A percentile compares a stretch with the other conserved stretches of the same genome.
These are phyloP conservation scores for Syncephalis plumigaleata DNA, from an alignment of 371 early-diverging fungal species.

Conservation along the genomic window DNA sequence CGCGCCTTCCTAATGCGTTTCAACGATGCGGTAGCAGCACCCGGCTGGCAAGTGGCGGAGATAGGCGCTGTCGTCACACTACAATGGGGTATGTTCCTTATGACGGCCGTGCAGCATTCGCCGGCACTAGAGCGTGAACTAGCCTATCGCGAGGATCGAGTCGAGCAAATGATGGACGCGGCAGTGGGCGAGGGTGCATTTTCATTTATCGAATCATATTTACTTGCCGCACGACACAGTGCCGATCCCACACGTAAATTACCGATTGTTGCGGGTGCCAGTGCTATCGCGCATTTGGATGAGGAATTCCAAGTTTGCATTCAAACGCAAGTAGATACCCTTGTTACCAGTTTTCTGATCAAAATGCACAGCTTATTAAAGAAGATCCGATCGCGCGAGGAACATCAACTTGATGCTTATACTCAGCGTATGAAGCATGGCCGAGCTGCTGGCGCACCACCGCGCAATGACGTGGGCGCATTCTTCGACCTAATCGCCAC, in stretches of 20 bases:
- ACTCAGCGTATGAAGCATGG: constrained; percentile 18
- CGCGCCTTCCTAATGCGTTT: constrained; percentile 1
- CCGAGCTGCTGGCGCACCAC: constrained; percentile 11
- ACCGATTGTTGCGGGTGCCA: constrained; percentile 9
- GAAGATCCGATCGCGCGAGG: constrained; percentile 50
- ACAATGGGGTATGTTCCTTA: constrained; percentile 47
- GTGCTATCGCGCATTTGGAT: constrained; percentile 13
- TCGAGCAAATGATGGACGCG: constrained; percentile 33
- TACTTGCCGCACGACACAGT: constrained; percentile 34
- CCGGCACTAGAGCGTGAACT: constrained; percentile 21
- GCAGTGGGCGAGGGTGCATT: constrained; percentile 36
- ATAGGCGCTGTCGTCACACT: constrained; percentile 39
- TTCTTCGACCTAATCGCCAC: constrained; percentile 45
- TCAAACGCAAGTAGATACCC: constrained; percentile 24
- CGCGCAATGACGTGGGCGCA: constrained; percentile 35
- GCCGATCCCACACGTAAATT: constrained; percentile 14
- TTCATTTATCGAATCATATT: constrained; percentile 43
- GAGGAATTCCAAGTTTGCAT: constrained; percentile 29
- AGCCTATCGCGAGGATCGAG: constrained; percentile 31
- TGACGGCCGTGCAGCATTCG: constrained; percentile 19
- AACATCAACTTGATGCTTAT: constrained; percentile 19
- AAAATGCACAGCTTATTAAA: constrained; percentile 31
- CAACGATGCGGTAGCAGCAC: not conserved
- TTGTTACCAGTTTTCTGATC: constrained; percentile 24
- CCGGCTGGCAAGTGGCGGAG: constrained; percentile 27